phyloP scores from a whole-genome alignment of 2,329 filamentous ascomycete species.

The Monilinia fructigena region DNA sequence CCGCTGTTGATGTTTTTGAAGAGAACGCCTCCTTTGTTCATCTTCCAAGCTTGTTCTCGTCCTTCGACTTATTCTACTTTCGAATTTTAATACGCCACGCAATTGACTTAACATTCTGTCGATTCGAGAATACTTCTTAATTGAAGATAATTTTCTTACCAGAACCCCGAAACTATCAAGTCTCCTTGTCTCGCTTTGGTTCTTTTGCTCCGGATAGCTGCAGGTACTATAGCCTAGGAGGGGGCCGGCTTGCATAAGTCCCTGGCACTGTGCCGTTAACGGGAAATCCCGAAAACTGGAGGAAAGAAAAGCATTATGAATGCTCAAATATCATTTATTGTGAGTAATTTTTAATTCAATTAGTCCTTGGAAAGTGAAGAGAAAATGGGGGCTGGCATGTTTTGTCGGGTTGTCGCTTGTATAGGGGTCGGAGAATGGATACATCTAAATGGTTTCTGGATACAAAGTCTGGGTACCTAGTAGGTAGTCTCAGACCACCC shows the following conservation, averaged over 20 bases:
- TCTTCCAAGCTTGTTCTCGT: background rate
- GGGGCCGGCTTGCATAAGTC: constrained; percentile 35
- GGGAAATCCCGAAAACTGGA: constrained; percentile 30
- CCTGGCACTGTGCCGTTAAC: constrained; percentile 26
- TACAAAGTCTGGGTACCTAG: background rate
- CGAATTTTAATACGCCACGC: background rate
- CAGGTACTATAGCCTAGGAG: constrained; percentile 35
- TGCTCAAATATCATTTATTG: constrained; percentile 57
- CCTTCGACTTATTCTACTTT: background rate
- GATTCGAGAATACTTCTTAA: background rate
- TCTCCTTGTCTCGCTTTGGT: constrained; percentile 13
- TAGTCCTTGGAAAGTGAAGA: background rate
- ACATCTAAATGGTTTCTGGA: constrained; percentile 15
- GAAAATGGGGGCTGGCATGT: constrained; percentile 7
- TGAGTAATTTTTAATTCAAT: constrained; percentile 41
- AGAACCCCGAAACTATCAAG: constrained; percentile 1
- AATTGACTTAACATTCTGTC: constrained; percentile 2
- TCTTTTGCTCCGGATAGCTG: constrained; percentile 33
- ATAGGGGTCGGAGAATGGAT: constrained; percentile 8
- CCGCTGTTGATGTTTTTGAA: constrained; percentile 18
- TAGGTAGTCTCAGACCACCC: background rate
- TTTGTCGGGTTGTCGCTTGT: constrained; percentile 18
- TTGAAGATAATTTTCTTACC: constrained; percentile 2
- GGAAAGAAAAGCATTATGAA: constrained; percentile 47
- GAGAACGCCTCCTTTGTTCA: constrained; percentile 3